These are phyloP conservation scores for Hyaloscypha bicolor DNA, from an alignment of 495 filamentous ascomycete genomes.

Conservation along the genomic window DNA sequence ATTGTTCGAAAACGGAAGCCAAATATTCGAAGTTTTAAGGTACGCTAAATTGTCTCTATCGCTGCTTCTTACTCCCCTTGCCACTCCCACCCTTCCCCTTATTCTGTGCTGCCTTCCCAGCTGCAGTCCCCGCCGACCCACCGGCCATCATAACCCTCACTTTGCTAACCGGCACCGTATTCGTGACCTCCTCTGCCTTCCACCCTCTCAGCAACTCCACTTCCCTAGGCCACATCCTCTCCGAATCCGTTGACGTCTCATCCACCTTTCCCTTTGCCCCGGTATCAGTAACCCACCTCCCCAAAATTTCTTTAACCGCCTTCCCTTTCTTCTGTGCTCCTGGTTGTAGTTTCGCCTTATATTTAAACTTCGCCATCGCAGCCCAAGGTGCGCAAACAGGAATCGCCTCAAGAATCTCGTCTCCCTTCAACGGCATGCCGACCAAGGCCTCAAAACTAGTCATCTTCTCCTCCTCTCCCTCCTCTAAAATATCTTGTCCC, in stretches of 20 bases:
- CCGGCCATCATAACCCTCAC: constrained; percentile 75
- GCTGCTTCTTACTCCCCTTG: constrained; percentile 41
- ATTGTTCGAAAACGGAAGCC: no score
- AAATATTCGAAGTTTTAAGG: no score
- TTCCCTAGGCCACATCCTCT: constrained; percentile 81
- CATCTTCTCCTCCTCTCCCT: constrained; percentile 54
- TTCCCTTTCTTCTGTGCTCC: constrained; percentile 92
- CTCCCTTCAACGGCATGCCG: constrained; percentile 74
- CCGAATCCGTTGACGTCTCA: constrained; percentile 58
- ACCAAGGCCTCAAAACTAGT: constrained; percentile 73
- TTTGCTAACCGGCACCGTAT: constrained; percentile 81
- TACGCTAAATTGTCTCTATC: constrained; percentile 13
- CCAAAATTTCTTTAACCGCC: constrained; percentile 84
- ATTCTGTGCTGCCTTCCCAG: constrained; percentile 39
- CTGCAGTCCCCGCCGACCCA: constrained; percentile 49
- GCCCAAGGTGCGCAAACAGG: constrained; percentile 90
- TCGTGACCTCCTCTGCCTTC: constrained; percentile 81
- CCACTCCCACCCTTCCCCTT: constrained; percentile 29
- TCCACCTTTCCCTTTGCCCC: constrained; percentile 60
- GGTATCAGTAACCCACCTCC: constrained; percentile 68
- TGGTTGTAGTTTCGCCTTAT: constrained; percentile 90
- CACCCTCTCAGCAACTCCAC: constrained; percentile 77
- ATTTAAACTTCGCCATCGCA: constrained; percentile 77
- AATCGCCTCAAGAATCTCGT: constrained; percentile 88
- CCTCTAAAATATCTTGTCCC: constrained; percentile 54